A percentile compares a stretch with the other conserved stretches of the same genome.
phyloP scores from a whole-genome alignment of 805 yeast genomes.

The Saturnispora diversa region DNA sequence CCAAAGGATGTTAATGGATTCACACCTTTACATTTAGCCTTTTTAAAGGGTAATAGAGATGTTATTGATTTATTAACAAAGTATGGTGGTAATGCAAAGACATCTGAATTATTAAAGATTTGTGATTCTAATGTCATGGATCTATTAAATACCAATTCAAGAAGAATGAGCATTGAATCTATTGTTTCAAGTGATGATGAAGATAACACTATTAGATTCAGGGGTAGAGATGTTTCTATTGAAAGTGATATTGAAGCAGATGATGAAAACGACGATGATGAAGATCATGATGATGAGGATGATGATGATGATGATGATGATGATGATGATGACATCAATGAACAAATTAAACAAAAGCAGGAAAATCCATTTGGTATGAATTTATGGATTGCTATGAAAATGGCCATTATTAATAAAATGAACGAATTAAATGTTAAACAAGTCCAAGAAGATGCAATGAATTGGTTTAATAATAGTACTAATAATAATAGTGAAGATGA shows the following conservation, averaged over 20 bases:
- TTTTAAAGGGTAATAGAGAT: conserved; percentile 63
- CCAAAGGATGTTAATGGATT: conserved; percentile 70
- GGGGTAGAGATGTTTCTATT: neutral
- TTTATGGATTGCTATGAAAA: conserved; percentile 28
- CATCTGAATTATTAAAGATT: conserved; percentile 41
- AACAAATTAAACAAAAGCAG: conserved; percentile 5
- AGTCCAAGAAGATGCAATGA: conserved; percentile 5
- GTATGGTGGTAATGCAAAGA: conserved; percentile 36
- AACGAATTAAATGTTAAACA: conserved; percentile 11
- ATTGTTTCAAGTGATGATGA: conserved; percentile 9
- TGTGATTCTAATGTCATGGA: conserved; percentile 35
- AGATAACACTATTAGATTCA: neutral
- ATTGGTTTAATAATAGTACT: neutral
- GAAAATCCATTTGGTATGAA: conserved; percentile 21
- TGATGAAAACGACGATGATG: conserved; percentile 12
- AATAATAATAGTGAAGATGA: conserved; percentile 24
- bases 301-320: conserved; percentile 11
- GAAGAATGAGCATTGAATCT: conserved; percentile 9
- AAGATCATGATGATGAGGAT: conserved; percentile 9
- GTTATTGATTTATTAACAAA: conserved; percentile 53
- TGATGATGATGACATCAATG: conserved; percentile 3
- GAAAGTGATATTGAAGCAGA: conserved; percentile 12
- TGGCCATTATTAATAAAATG: conserved; percentile 19
- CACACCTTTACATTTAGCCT: conserved; percentile 84
- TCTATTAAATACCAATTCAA: conserved; percentile 18